Evolutionary conservation across 345 rosid species (phyloP), one percentile per base, ranked within the genome.

Genomic region (Clausena lansium): DNA sequence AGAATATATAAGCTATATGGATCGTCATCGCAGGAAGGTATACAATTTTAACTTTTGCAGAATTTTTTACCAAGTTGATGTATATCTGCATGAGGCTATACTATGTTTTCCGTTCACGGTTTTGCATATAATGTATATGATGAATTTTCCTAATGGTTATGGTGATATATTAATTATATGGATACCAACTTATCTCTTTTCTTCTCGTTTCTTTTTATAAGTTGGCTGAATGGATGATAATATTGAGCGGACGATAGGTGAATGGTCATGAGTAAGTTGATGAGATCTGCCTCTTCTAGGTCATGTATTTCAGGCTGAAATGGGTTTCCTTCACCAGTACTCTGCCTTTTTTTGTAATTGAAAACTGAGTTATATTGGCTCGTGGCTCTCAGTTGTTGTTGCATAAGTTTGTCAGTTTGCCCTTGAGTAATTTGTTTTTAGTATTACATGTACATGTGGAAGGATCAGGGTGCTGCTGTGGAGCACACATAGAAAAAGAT

Each of bases 21-120:
- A 96, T 86, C 98, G 98, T 74, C 97, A 96, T 88, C 90, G 97
- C 73, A 87, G 89, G 82, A 96, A 96, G 99, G 99, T 96, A 81
- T 58, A 62, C 28, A 52, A 32, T 24, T 35, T 73, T 66, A 60
- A 71, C 52, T 39, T n/a, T 61, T 60, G 61, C 65, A 55, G 54
- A 55, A 2, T 39, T n/a, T 35, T 68, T 60, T 14, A 28, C 69
- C 62, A 45, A 57, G 61, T 70, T 22, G 20, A 70, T 60, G 32
- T 32, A 20, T 19, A 11, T 50, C 2, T 22, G 28, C 52, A 47
- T n/a, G 33, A 45, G 50, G 7, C 68, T 41, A 59, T 65, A 20
- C 36, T 11, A 35, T n/a, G 14, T 24, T 17, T 66, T 10, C 15
- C 3, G 4, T 47, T 9, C 10, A 6, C 30, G 5, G 5, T 36